phyloP scores from a whole-genome alignment of 1,139 yeast species.

The Candida sanyaensis region DNA sequence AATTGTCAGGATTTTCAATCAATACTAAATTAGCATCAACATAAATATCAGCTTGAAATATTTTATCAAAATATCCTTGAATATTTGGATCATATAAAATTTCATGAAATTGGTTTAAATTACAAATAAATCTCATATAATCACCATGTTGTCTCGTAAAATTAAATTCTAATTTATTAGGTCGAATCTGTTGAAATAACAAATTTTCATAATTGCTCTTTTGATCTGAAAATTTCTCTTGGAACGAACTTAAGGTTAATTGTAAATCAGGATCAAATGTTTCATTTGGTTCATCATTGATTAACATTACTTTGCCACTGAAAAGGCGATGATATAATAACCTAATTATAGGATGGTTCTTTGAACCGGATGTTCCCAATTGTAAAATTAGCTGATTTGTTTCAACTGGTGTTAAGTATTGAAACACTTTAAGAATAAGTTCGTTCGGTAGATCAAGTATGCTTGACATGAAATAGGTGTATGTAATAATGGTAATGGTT shows the following conservation, averaged over 20 bases:
- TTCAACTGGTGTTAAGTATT: conserved; percentile 23
- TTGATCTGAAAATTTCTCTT: conserved; percentile 5
- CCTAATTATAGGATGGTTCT: conserved; percentile 2
- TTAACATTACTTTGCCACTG: conserved; percentile 22
- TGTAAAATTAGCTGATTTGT: conserved; percentile 18
- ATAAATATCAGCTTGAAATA: conserved; percentile 25
- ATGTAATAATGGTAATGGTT: neutral
- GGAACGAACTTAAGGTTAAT: conserved; percentile 16
- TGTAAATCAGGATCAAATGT: conserved; percentile 8
- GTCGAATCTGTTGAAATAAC: conserved; percentile 24
- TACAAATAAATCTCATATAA: conserved; percentile 26
- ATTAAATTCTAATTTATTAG: conserved; percentile 27
- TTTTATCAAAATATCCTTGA: conserved; percentile 19
- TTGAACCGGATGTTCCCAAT: conserved; percentile 7
- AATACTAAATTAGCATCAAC: conserved; percentile 30
- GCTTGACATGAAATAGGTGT: neutral
- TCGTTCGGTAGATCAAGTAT: conserved; percentile 25
- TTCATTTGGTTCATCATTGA: conserved; percentile 14
- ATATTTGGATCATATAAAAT: conserved; percentile 16
- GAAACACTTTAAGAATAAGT: conserved; percentile 24
- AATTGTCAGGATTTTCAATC: conserved; percentile 17
- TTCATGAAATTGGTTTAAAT: conserved; percentile 25
- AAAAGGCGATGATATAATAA: conserved; percentile 24
- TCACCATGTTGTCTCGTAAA: conserved; percentile 32
- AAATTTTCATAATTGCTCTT: conserved; percentile 9